phyloP scores from a whole-genome alignment of 441 rosid genomes.

The Erodium moschatum region DNA sequence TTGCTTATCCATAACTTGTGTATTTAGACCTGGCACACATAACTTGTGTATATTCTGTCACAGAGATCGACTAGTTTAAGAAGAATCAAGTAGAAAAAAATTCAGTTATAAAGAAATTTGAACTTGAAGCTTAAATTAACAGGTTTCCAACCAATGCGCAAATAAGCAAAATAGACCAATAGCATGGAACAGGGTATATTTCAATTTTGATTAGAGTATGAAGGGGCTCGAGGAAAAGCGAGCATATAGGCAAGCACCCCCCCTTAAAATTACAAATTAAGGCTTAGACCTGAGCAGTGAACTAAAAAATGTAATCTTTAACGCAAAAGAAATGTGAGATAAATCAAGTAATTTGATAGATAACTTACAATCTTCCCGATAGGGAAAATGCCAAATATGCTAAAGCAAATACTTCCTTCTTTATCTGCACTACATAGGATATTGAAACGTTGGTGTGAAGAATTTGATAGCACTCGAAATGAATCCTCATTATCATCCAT shows the following conservation, averaged over 20 bases:
- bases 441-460: conserved; percentile 60
- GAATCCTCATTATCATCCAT: conserved; percentile 73
- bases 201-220: not conserved
- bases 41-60: conserved; percentile 67
- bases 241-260: no score
- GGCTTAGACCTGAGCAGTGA: not conserved
- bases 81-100: conserved; percentile 17
- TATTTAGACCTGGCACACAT: no score
- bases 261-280: not conserved
- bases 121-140: not conserved
- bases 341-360: conserved; percentile 10
- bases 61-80: conserved; percentile 20
- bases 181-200: not conserved
- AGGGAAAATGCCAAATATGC: conserved; percentile 79
- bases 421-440: conserved; percentile 76
- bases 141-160: not conserved
- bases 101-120: not conserved
- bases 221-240: not conserved
- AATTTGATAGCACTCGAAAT: conserved; percentile 60
- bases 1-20: conserved; percentile 31
- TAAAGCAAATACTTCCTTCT: conserved; percentile 69
- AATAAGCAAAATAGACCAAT: not conserved
- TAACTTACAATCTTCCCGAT: conserved; percentile 73
- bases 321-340: not conserved
- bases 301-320: not conserved